Conservation (phyloP, 2,329 filamentous ascomycete genomes). For the Dryadomyces quercus-mongolicae region DNA sequence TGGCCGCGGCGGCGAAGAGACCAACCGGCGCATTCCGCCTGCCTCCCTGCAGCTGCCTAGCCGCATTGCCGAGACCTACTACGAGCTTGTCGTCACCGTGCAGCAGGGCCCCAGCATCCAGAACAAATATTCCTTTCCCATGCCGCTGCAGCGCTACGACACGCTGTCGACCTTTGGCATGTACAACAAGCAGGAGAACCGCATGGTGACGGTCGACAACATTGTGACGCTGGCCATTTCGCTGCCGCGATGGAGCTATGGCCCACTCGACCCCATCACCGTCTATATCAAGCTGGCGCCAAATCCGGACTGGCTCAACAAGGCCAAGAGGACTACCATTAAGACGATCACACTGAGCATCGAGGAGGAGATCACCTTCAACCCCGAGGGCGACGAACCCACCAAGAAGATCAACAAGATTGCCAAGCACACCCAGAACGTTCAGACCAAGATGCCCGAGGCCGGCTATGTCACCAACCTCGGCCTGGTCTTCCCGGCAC, state of each 20-base stretch:
- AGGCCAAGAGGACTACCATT: constrained; percentile 85
- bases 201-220: constrained; percentile 77
- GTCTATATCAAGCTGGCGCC: constrained; percentile 92
- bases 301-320: constrained; percentile 81
- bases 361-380: constrained; percentile 97
- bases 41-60: constrained; percentile 83
- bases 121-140: constrained; percentile 82
- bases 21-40: constrained; percentile 78
- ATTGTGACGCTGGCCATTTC: constrained; percentile 86
- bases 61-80: constrained; percentile 91
- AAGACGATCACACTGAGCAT: constrained; percentile 88
- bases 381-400: constrained; percentile 92
- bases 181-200: constrained; percentile 93
- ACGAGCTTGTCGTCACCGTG: constrained; percentile 91
- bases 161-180: constrained; percentile 97
- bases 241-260: constrained; percentile 91
- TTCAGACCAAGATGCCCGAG: constrained; percentile 79
- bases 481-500: constrained; percentile 79
- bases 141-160: constrained; percentile 87
- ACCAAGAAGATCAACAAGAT: constrained; percentile 81
- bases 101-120: constrained; percentile 82
- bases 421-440: constrained; percentile 67
- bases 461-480: constrained; percentile 88
- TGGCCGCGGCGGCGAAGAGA: constrained; percentile 80
- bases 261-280: constrained; percentile 85